phyloP scores from a whole-genome alignment of 2,329 filamentous ascomycete species.

The Diplodia intermedia region DNA sequence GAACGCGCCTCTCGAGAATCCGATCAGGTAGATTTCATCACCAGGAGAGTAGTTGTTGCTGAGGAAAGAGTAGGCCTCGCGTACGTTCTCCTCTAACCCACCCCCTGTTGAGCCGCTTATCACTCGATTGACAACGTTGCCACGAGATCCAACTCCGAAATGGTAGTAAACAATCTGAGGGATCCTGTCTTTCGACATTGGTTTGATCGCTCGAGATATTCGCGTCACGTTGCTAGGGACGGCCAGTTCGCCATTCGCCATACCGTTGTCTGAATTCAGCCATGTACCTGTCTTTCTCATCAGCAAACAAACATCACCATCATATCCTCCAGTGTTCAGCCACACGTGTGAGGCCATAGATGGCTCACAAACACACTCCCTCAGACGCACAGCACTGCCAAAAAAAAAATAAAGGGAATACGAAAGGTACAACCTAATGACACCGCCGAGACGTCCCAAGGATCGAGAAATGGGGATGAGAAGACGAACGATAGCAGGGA shows the following conservation, averaged over 20 bases:
- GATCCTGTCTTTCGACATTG: slow-evolving; percentile 40
- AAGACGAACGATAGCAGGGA: neutral
- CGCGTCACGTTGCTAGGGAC: slow-evolving; percentile 52
- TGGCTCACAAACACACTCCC: neutral
- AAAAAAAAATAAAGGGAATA: neutral
- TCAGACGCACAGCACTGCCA: neutral
- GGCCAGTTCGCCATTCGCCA: slow-evolving; percentile 49
- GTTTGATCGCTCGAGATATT: slow-evolving; percentile 46
- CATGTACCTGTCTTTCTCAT: slow-evolving; percentile 48
- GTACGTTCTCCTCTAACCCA: slow-evolving; percentile 57
- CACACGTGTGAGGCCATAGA: neutral
- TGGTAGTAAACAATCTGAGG: slow-evolving; percentile 53
- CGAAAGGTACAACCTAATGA: neutral
- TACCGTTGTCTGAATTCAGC: slow-evolving; percentile 57
- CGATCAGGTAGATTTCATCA: slow-evolving; percentile 60
- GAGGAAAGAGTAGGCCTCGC: slow-evolving; percentile 68
- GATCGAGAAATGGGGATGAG: neutral
- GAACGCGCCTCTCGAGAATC: slow-evolving; percentile 66
- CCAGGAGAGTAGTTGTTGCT: slow-evolving; percentile 66
- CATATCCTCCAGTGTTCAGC: neutral
- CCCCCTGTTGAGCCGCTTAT: slow-evolving; percentile 35
- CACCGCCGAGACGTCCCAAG: neutral
- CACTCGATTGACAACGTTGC: slow-evolving; percentile 34
- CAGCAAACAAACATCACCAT: neutral
- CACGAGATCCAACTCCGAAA: slow-evolving; percentile 48